Evolutionary conservation across 257 asterid species (phyloP).

Genomic region (Petunia axillaris): DNA sequence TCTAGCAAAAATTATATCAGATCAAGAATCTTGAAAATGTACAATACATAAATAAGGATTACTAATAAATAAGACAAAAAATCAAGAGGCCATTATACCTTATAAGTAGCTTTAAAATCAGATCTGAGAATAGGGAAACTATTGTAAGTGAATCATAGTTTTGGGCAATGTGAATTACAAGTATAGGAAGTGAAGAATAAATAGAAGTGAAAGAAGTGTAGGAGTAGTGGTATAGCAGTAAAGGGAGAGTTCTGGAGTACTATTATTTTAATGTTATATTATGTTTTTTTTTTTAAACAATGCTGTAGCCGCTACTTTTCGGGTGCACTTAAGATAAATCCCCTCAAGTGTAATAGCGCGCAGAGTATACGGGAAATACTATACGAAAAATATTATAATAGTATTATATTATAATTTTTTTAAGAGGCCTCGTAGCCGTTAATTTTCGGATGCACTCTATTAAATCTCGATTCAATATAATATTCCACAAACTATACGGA

Average conservation of each 20-base stretch:
- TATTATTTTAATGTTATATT: not conserved
- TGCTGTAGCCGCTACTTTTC: too few species aligned
- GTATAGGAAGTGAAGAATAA: not conserved
- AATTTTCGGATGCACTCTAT: too few species aligned
- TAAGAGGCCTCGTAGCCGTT: too few species aligned
- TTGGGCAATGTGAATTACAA: not conserved
- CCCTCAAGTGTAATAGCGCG: too few species aligned
- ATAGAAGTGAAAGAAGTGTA: not conserved
- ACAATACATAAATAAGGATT: not conserved
- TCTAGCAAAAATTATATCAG: not conserved
- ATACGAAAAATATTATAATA: too few species aligned
- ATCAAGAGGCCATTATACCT: not conserved
- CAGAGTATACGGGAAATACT: too few species aligned
- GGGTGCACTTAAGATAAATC: too few species aligned
- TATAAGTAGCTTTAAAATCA: not conserved
- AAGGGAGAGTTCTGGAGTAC: not conserved
- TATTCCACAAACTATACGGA: too few species aligned
- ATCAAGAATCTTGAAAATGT: not conserved
- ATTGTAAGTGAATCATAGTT: not conserved
- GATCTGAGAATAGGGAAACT: conserved; percentile 10
- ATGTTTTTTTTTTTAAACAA: too few species aligned
- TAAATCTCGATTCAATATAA: too few species aligned
- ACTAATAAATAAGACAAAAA: not conserved
- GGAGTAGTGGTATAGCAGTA: conserved; percentile 19
- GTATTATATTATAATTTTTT: too few species aligned